These are phyloP conservation scores for Cornus kousa DNA, from an alignment of 148 eudicot species.

Conservation along the genomic window DNA sequence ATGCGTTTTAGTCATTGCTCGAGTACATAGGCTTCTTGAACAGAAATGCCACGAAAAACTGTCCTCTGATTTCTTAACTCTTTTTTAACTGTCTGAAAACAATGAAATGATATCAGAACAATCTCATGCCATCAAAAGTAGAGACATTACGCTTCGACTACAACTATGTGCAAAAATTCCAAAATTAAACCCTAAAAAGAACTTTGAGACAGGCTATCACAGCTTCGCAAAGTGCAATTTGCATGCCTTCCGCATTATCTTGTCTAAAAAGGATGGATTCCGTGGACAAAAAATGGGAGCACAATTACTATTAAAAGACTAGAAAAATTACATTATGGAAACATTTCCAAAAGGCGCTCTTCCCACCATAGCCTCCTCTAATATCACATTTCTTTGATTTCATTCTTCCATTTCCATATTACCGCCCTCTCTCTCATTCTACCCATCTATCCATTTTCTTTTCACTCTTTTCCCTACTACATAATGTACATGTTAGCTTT, in stretches of 20 bases:
- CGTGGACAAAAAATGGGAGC: conserved; percentile 11
- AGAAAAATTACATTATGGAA: conserved; percentile 9
- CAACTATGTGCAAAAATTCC: not conserved
- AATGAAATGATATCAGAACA: not conserved
- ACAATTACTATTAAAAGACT: not conserved
- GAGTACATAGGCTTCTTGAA: no score
- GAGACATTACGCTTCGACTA: not conserved
- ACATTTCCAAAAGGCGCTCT: not conserved
- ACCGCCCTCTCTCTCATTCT: not conserved
- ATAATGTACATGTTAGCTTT: conserved; percentile 77
- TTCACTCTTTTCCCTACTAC: conserved; percentile 22
- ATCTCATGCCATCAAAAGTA: not conserved
- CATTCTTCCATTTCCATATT: not conserved
- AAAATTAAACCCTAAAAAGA: not conserved
- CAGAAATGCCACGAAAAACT: not conserved
- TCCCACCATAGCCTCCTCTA: not conserved
- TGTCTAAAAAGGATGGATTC: not conserved
- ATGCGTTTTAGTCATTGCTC: no score
- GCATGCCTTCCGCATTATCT: not conserved
- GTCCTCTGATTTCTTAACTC: no score
- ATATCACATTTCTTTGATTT: conserved; percentile 1
- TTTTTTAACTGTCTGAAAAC: not conserved
- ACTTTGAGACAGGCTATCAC: not conserved
- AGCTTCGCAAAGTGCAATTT: not conserved
- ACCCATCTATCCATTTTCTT: not conserved